Conservation (phyloP, 345 rosid species). For the Trapa incisa region DNA sequence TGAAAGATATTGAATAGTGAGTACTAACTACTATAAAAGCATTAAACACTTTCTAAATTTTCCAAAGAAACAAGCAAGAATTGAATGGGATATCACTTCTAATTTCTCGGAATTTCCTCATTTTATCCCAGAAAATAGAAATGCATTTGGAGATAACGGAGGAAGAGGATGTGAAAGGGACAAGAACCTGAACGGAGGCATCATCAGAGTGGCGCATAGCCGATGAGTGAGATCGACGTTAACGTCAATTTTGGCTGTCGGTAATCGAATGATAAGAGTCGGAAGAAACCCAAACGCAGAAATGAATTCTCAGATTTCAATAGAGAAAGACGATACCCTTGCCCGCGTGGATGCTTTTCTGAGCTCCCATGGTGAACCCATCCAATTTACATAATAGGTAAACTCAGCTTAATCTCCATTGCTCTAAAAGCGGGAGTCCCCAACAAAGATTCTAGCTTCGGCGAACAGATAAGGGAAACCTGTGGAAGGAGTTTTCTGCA, state of each 20-base stretch:
- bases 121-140: neutral
- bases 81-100: neutral
- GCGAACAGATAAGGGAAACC: neutral
- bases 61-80: neutral
- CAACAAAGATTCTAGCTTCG: neutral
- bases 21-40: neutral
- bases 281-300: neutral
- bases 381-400: neutral
- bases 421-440: neutral
- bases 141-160: neutral
- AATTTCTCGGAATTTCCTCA: neutral
- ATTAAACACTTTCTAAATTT: neutral
- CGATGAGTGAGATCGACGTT: conserved; percentile 94
- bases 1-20: conserved; percentile 16
- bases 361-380: conserved; percentile 73
- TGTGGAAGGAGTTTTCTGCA: conserved; percentile 8
- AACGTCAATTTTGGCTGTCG: conserved; percentile 91
- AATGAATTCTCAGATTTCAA: neutral
- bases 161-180: neutral
- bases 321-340: conserved; percentile 38
- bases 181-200: conserved; percentile 69
- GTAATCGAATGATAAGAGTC: neutral
- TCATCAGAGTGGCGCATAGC: conserved; percentile 79
- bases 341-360: conserved; percentile 98
- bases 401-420: conserved; percentile 1